A percentile compares a stretch with the other conserved stretches of the same genome.
phyloP scores from a whole-genome alignment of 169 alveolate species.

The Eimeria mitis region DNA sequence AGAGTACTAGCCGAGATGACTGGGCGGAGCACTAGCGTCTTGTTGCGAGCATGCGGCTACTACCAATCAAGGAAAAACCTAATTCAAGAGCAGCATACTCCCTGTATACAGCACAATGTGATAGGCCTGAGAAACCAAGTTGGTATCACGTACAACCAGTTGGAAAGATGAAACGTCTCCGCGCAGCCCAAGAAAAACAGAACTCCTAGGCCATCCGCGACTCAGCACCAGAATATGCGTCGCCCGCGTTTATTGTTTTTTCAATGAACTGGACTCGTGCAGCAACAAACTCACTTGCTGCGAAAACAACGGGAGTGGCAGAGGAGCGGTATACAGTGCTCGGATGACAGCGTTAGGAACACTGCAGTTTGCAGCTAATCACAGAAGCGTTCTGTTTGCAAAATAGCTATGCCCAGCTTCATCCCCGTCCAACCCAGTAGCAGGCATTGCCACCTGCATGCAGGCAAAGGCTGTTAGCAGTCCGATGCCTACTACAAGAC shows the following conservation, averaged over 20 bases:
- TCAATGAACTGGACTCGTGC: neutral
- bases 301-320: neutral
- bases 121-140: neutral
- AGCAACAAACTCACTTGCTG: constrained; percentile 23
- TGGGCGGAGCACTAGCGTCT: neutral
- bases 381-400: neutral
- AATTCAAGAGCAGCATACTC: neutral
- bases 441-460: neutral
- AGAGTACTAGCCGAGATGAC: neutral
- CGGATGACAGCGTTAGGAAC: neutral
- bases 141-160: too few relatives aligned
- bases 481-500: neutral
- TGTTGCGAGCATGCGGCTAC: neutral
- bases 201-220: neutral
- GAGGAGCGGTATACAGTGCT: neutral
- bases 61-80: neutral
- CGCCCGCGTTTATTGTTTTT: neutral
- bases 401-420: neutral
- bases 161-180: too few relatives aligned
- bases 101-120: neutral
- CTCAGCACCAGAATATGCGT: neutral
- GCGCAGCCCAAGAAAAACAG: neutral
- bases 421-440: neutral
- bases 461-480: neutral
- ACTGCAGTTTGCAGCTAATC: neutral